A percentile compares a stretch with the other conserved stretches of the same genome.
These are phyloP conservation scores for Aegilops tauschii DNA, from an alignment of 176 grass and related monocot species.

Conservation along the genomic window DNA sequence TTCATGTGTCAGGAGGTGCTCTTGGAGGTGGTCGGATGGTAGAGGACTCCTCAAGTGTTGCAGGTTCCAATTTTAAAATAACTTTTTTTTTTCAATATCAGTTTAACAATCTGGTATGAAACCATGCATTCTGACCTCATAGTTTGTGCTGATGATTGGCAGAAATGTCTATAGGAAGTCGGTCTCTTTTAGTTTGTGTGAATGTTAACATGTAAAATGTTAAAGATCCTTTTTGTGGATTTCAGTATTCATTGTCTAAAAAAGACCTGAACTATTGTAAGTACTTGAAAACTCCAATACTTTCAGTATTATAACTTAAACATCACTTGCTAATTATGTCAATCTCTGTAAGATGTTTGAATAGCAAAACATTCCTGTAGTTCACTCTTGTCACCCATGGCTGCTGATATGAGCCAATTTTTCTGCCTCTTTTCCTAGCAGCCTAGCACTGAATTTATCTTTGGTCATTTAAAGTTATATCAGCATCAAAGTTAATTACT, in stretches of 20 bases:
- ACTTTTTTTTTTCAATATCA: conserved; percentile 1
- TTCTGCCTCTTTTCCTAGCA: not conserved
- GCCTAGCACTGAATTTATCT: not conserved
- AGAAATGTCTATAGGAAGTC: not conserved
- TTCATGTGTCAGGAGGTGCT: conserved; percentile 99
- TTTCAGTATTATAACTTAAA: conserved; percentile 15
- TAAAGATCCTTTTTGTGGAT: not conserved
- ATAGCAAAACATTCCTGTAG: not conserved
- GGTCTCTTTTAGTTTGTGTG: not conserved
- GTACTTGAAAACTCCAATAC: not conserved
- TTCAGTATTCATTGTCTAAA: not conserved
- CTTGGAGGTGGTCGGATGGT: conserved; percentile 99
- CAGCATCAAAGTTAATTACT: not conserved
- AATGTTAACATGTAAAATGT: not conserved
- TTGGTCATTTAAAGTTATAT: conserved; percentile 9
- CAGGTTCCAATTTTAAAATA: conserved; percentile 54
- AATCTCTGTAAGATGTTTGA: not conserved
- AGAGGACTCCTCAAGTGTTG: conserved; percentile 98
- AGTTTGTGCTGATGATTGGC: not conserved
- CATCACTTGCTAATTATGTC: not conserved
- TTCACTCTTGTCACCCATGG: conserved; percentile 11
- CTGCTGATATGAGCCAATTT: not conserved
- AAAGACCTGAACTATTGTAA: not conserved
- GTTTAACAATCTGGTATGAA: conserved; percentile 19
- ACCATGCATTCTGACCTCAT: not conserved